Base-by-base conservation (phyloP, 1,139 yeast genomes). In the Nakaseomyces kungkrabaensis region DNA sequence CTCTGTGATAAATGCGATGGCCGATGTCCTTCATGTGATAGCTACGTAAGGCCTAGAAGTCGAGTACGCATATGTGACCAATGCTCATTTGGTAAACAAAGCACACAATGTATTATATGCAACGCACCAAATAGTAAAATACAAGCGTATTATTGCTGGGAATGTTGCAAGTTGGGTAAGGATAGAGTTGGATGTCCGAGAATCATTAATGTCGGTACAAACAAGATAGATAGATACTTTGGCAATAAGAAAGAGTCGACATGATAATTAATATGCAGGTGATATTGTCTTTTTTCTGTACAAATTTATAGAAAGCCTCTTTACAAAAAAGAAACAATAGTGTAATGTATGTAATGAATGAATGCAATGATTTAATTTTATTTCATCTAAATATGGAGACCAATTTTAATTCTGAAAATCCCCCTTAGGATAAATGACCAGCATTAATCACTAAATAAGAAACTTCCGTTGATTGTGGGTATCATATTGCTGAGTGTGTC, bases 161-260 rank as follows among this genome's bases (percentile, higher is more conserved):
- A 89, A 64, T 90, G 98, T 66, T 92, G 89, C 5, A 65, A 79
- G 45, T 63, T 79, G 46, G 97, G 89, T 60, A 81, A 81, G 60
- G 89, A 87, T 62, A 71, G 96, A 42, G 96, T 90, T 63, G 98
- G 98, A 1, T 90, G 98, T 69, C 97, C 97, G 0, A 76, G 85
- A 58, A 79, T 90, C 48, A 67, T 85, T 26, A 90, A 89, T 61
- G 72, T 88, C 49, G 97, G 97, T 4, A 78, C 88, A 33, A 77
- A 82, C 51, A 77, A 80, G 62, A 74, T 82, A 10, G 96, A 86
- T 59, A 72, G 77, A 69, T 78, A 80, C 57, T 82, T 77, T 61
- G 86, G 81, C 57, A 78, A 77, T 68, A 62, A 58, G 45, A 44
- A 47, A 52, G 46, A 50, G 10, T 9, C 13, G 2, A 33, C 36